Percentiles rank a stretch among this genome's conserved stretches.
Conservation (phyloP, 1,139 yeast species). For the Debaryomycetaceae sp. region DNA sequence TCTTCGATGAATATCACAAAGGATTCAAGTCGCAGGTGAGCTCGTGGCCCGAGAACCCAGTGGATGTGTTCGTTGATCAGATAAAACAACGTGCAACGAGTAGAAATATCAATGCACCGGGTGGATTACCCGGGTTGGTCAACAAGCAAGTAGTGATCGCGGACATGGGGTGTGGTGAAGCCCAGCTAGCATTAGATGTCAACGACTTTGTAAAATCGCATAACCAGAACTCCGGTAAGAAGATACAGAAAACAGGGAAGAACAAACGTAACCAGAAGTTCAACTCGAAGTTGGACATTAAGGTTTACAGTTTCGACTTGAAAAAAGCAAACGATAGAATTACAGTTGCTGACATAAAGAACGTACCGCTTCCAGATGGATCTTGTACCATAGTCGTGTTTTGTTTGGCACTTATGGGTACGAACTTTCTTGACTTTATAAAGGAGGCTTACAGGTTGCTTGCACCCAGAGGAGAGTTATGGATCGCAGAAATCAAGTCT, state of each 20-base stretch:
- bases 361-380: conserved; percentile 78
- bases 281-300: conserved; percentile 38
- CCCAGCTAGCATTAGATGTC: conserved; percentile 72
- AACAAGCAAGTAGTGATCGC: conserved; percentile 68
- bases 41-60: conserved; percentile 98
- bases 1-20: conserved; percentile 91
- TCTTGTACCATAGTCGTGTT: conserved; percentile 84
- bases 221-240: conserved; percentile 27
- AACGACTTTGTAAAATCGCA: conserved; percentile 44
- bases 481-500: conserved; percentile 97
- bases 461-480: conserved; percentile 87
- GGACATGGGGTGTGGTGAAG: conserved; percentile 99
- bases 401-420: conserved; percentile 95
- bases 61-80: conserved; percentile 77
- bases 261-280: conserved; percentile 25
- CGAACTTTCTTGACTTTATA: conserved; percentile 88
- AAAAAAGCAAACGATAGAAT: conserved; percentile 82
- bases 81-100: conserved; percentile 54
- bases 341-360: conserved; percentile 90
- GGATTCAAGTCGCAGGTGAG: conserved; percentile 95
- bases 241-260: conserved; percentile 29
- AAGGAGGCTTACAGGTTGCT: conserved; percentile 84
- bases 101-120: conserved; percentile 85
- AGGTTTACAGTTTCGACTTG: conserved; percentile 86
- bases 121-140: conserved; percentile 78